These are phyloP conservation scores for Saccharum officinarum DNA, from an alignment of 176 grass and related monocot genomes.

Conservation along the genomic window DNA sequence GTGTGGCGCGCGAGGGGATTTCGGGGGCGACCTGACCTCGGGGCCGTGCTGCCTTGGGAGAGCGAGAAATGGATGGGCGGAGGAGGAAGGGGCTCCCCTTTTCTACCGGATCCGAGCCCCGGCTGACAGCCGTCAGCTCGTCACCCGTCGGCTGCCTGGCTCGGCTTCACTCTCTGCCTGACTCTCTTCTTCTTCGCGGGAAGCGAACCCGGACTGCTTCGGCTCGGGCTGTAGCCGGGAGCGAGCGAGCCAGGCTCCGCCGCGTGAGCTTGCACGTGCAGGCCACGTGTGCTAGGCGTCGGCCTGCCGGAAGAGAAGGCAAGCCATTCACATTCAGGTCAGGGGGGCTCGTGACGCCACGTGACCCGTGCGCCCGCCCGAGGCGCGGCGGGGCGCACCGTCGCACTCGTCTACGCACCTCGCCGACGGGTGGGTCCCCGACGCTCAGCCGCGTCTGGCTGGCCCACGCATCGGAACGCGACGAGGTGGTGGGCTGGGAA, in stretches of 20 bases:
- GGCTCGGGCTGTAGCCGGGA: neutral
- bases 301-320: neutral
- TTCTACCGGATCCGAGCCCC: neutral
- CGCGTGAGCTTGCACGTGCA: slow-evolving; percentile 40
- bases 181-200: no score
- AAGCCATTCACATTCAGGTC: neutral
- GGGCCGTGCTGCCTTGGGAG: neutral
- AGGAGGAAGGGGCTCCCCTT: neutral
- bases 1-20: slow-evolving; percentile 49
- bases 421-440: neutral
- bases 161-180: neutral
- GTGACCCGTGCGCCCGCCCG: slow-evolving; percentile 37
- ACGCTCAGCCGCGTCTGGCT: neutral
- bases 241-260: neutral
- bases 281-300: slow-evolving; percentile 39
- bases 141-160: neutral
- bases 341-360: slow-evolving; percentile 49
- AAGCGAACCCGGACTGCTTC: no score
- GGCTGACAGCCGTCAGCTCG: no score
- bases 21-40: slow-evolving; percentile 14
- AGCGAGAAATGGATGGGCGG: neutral
- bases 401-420: rapidly evolving
- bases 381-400: neutral
- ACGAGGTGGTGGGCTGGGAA: slow-evolving; percentile 38
- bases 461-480: neutral